A percentile compares a stretch with the other conserved stretches of the same genome.
These are phyloP conservation scores for Quercus dentata DNA, from an alignment of 306 rosid genomes.

Conservation along the genomic window DNA sequence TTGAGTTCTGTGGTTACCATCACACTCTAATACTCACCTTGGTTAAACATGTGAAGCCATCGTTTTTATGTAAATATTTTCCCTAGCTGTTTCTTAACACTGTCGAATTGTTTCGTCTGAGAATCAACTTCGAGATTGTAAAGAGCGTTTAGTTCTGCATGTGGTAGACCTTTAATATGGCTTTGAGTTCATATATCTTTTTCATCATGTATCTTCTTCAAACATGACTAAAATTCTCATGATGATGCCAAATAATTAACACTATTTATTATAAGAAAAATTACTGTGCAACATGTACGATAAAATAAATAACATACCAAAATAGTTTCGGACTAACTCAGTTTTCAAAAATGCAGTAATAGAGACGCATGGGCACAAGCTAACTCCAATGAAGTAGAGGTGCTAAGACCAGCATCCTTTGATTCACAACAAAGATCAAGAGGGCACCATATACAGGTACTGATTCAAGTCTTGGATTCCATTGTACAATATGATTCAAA, in stretches of 20 bases:
- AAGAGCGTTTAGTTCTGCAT: no score
- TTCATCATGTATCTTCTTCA: no score
- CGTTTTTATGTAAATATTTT: background rate
- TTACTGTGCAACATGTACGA: no score
- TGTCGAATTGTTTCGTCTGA: no score
- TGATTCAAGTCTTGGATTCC: background rate
- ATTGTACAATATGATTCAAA: background rate
- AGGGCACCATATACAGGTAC: conserved; percentile 68
- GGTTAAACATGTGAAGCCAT: background rate
- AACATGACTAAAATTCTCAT: no score
- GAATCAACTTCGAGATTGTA: no score
- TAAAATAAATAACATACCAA: background rate
- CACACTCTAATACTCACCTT: background rate
- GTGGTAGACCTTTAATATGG: no score
- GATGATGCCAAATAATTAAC: no score
- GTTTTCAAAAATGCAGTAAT: conserved; percentile 29
- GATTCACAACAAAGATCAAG: conserved; percentile 45
- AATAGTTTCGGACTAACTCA: background rate
- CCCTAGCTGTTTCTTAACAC: background rate
- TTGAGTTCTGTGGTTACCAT: background rate
- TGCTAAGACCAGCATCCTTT: conserved; percentile 38
- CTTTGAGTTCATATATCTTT: no score
- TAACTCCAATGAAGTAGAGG: conserved; percentile 43
- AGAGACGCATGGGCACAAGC: conserved; percentile 65
- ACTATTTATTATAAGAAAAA: no score